Base-by-base conservation (phyloP, 345 rosid species). In the Eutrema yunnanense region DNA sequence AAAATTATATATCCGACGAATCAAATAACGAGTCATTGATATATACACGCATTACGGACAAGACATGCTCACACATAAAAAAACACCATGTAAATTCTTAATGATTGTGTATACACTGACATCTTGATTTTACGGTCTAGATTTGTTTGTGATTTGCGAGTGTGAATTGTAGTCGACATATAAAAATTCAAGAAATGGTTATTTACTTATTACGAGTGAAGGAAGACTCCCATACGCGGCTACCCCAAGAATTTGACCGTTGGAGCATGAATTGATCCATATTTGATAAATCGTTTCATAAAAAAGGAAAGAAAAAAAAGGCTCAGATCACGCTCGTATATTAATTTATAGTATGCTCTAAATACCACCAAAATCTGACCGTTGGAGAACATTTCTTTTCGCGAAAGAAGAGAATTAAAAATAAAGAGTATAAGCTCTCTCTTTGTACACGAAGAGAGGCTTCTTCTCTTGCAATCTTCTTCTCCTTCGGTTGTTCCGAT, bases 371-470 rank as follows among this genome's bases (percentile, higher is more conserved):
- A 30, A 46, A 75, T 69, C 37, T 62, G 79, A 69, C 79, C 79
- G 79, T 75, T 75, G 74, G 79, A 75, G 79, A 61, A 50, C 3
- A 60, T 54, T 29, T 10, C 14, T 9, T 40, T 51, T 67, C 42
- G 36, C 53, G 59, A 57, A 66, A 57, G 32, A 48, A 38, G 22
- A 54, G 11, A 50, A 60, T 6, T 2, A 27, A 41, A 41, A n/a
- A 10, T 3, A 3, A 57, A 27, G 11, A 27, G 26, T 43, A 2
- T 47, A 66, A 48, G 32, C 66, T 38, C 73, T 40, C 67, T 48
- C 27, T 37, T n/a, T 53, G 33, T 53, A 30, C 30, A 30, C 34
- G 2, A 52, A n/a, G 27, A 41, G 22, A 62, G 16, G 41, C 51
- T 65, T 73, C 60, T 50, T 22, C 22, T 19, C 22, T 44, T 42